Percentiles rank a stretch among this genome's conserved stretches.
phyloP scores from a whole-genome alignment of 1,284 basidiomycete species.

The Ceratobasidium sp. region DNA sequence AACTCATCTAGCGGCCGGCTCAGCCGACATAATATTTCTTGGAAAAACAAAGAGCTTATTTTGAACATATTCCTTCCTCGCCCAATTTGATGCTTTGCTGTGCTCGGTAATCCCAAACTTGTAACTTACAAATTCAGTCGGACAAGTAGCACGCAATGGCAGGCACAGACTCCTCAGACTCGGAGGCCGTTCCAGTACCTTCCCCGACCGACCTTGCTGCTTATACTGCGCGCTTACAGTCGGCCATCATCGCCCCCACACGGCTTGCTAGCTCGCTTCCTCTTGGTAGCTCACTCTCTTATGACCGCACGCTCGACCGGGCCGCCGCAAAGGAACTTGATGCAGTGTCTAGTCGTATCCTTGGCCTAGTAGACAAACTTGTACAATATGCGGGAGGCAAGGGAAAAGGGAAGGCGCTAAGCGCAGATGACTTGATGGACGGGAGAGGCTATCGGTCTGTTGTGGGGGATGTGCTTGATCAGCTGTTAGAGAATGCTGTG shows the following conservation, averaged over 20 bases:
- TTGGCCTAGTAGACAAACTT: conserved; percentile 75
- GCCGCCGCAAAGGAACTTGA: conserved; percentile 78
- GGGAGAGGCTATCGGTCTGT: conserved; percentile 79
- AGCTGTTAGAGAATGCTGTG: conserved; percentile 86
- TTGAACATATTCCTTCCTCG: not conserved
- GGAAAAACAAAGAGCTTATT: not conserved
- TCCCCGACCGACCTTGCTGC: conserved; percentile 40
- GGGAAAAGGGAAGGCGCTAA: conserved; percentile 61
- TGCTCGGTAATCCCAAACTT: conserved; percentile 2
- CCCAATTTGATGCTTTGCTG: not conserved
- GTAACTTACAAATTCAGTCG: not conserved
- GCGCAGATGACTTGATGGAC: conserved; percentile 60
- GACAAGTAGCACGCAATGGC: conserved; percentile 27
- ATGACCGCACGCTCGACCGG: conserved; percentile 87
- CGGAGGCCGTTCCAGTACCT: conserved; percentile 35
- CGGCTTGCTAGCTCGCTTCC: conserved; percentile 47
- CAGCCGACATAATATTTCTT: not conserved
- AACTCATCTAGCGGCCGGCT: not conserved
- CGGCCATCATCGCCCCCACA: conserved; percentile 43
- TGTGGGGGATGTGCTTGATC: conserved; percentile 88
- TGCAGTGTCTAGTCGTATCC: conserved; percentile 70
- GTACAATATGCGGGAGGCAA: conserved; percentile 67
- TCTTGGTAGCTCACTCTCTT: conserved; percentile 73
- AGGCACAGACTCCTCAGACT: conserved; percentile 26
- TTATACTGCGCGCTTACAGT: conserved; percentile 45